Evolutionary conservation across 345 rosid species (phyloP).

Genomic region (Citrus sp.): DNA sequence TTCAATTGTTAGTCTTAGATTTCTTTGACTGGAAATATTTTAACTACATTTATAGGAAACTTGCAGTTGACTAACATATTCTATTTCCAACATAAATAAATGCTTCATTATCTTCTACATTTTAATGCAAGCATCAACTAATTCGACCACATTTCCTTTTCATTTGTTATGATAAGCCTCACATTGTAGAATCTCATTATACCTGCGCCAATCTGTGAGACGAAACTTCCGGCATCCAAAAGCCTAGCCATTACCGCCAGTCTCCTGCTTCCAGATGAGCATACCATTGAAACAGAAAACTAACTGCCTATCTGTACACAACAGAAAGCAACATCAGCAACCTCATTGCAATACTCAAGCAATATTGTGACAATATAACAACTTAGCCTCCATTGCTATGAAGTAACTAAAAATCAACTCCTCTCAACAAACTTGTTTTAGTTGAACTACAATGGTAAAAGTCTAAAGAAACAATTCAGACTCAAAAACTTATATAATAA

Average conservation of each 20-base stretch:
- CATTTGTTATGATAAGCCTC: background rate
- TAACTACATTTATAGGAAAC: background rate
- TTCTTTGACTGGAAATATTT: background rate
- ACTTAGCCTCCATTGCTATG: background rate
- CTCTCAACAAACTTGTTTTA: background rate
- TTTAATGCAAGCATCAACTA: background rate
- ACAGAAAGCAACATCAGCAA: constrained; percentile 7
- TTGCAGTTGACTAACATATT: background rate
- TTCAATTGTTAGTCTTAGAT: background rate
- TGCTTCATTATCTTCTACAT: background rate
- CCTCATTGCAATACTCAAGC: background rate
- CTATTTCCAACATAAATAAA: background rate
- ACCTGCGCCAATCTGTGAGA: constrained; percentile 33
- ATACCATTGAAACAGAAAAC: constrained; percentile 44
- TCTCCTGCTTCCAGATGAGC: constrained; percentile 50
- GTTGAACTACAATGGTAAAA: background rate
- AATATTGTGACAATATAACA: background rate
- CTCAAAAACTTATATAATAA: background rate
- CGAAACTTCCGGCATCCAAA: constrained; percentile 39
- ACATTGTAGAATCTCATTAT: background rate
- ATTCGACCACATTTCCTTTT: background rate
- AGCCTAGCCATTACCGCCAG: constrained; percentile 66
- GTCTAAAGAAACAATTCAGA: background rate
- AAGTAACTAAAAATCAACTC: background rate
- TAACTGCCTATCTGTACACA: constrained; percentile 21